Evolutionary conservation across 1,284 basidiomycete species (phyloP), one percentile per base, ranked within the genome.

Genomic region (Porodaedalea pini): DNA sequence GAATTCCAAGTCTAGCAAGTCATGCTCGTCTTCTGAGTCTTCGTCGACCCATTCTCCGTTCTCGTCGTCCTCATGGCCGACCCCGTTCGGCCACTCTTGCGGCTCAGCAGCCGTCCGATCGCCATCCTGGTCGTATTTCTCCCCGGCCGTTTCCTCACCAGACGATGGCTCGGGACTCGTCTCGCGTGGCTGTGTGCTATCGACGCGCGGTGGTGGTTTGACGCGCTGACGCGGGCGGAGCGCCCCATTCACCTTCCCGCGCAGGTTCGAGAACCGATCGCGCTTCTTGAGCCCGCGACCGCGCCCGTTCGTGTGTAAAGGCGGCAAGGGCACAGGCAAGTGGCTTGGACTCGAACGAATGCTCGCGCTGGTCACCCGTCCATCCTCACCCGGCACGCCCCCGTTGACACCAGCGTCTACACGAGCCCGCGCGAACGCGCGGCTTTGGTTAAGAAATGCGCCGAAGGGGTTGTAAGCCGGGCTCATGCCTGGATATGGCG

Each of bases 181-280:
- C 62, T 90, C 88, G 50, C 86, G 73, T 6, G 88, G 87, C 65
- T 90, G 86, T 0, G 88, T 90, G 63, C 87, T 90, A 62, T 88
- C 85, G 7, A 90, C 88, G 7, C 88, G 76, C 13, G 85, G 85
- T 1, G 87, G 88, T 1, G 81, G 81, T 15, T 57, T 4, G 60
- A 51, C 31, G n/a, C 27, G 40, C 41, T 29, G 17, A 2, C 49
- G 25, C 40, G 40, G n/a, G 7, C 48, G 23, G 8, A 34, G 27
- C 15, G 29, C 56, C 56, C 31, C 59, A 11, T 62, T 59, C 58
- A 60, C 75, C 67, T 59, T 75, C 65, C 63, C 66, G 63, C 62
- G 78, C 21, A 73, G 44, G 50, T 72, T 74, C 10, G 56, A 40
- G n/a, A 72, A 71, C 25, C 66, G 69, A 58, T 76, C 72, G 6